Evolutionary conservation across 495 filamentous ascomycete genomes (phyloP).

Genomic region (Aspergillus cavernicola): DNA sequence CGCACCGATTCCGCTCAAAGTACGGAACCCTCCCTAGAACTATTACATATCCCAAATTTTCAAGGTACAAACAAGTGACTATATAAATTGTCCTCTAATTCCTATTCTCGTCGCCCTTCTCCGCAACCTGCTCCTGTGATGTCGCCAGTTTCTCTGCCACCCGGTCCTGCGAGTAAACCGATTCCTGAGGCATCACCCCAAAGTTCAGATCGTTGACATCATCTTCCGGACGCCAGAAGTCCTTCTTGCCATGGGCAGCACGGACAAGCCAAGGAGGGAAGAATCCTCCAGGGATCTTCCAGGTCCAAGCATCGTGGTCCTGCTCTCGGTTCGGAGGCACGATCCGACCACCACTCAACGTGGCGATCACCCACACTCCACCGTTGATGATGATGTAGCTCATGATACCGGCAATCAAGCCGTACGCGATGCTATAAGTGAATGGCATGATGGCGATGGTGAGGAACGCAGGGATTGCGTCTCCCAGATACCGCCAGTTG

Average conservation of each 20-base stretch:
- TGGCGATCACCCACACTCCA: conserved; percentile 60
- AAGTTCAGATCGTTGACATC: conserved; percentile 15
- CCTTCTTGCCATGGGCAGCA: conserved; percentile 57
- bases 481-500: conserved; percentile 78
- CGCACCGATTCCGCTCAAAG: background rate
- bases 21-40: background rate
- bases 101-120: background rate
- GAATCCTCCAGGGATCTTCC: conserved; percentile 61
- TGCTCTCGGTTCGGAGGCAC: conserved; percentile 63
- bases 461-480: conserved; percentile 75
- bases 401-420: conserved; percentile 73
- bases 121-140: background rate
- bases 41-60: too few species aligned
- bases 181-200: conserved; percentile 8
- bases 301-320: conserved; percentile 71
- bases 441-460: conserved; percentile 84
- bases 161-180: conserved; percentile 14
- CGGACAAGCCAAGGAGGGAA: conserved; percentile 66
- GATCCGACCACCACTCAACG: conserved; percentile 60
- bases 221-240: conserved; percentile 57
- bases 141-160: conserved; percentile 8
- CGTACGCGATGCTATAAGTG: conserved; percentile 77
- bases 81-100: background rate
- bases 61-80: too few species aligned
- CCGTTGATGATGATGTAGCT: conserved; percentile 69